phyloP scores from a whole-genome alignment of 75 land plant species.

The Pinus albicaulis region DNA sequence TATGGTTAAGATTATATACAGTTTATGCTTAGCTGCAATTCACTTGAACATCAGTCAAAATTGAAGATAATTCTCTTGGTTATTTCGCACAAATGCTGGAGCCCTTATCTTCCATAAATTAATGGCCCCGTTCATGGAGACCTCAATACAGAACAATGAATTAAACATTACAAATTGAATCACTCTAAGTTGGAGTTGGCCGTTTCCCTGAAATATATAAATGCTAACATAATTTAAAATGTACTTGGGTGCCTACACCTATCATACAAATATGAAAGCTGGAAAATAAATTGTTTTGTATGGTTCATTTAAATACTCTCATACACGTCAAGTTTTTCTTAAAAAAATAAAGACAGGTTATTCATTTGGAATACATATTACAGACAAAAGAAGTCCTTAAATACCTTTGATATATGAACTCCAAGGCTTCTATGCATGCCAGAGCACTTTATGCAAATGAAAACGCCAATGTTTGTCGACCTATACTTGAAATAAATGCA shows the following conservation, averaged over 20 bases:
- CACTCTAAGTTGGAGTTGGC: not conserved
- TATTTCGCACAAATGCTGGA: no score
- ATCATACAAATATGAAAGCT: not conserved
- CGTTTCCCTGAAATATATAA: not conserved
- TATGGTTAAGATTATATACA: not conserved
- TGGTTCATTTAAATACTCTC: not conserved
- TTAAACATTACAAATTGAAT: not conserved
- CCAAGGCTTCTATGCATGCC: conserved; percentile 98
- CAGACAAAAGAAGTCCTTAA: not conserved
- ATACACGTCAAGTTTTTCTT: not conserved
- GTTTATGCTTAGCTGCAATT: not conserved
- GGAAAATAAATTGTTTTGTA: not conserved
- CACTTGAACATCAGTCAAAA: not conserved
- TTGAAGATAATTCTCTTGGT: no score
- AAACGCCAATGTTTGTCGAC: conserved; percentile 71
- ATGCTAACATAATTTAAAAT: not conserved
- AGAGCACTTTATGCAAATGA: conserved; percentile 96
- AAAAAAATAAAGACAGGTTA: not conserved
- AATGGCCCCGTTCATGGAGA: not conserved
- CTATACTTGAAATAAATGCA: conserved; percentile 15
- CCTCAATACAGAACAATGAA: not conserved
- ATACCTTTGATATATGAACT: conserved; percentile 92
- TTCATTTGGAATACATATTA: not conserved
- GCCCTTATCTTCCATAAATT: not conserved
- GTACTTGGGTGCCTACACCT: not conserved